phyloP scores from a whole-genome alignment of 768 basidiomycete species.

The Suillus americanus region DNA sequence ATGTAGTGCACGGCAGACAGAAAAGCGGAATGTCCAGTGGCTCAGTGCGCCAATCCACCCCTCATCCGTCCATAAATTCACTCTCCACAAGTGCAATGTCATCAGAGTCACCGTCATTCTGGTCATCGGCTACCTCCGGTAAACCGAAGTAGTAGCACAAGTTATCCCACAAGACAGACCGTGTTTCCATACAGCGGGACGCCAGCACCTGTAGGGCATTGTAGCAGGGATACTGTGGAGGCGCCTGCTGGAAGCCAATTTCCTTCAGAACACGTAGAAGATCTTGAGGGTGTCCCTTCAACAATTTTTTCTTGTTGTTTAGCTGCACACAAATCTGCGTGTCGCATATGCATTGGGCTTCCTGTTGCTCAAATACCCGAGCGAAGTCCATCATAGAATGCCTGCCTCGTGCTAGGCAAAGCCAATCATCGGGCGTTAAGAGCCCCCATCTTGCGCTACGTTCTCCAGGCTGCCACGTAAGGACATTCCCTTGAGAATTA shows the following conservation, averaged over 20 bases:
- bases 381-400: slow-evolving; percentile 2
- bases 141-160: neutral
- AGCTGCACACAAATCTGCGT: neutral
- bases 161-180: neutral
- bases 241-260: neutral
- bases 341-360: neutral
- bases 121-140: neutral
- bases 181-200: neutral
- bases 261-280: neutral
- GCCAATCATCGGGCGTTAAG: neutral
- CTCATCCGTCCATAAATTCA: neutral
- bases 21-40: neutral
- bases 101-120: neutral
- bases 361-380: neutral
- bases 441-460: slow-evolving; percentile 3
- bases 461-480: neutral
- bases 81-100: neutral
- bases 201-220: neutral
- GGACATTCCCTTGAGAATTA: neutral
- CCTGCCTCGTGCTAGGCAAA: slow-evolving; percentile 1
- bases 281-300: slow-evolving; percentile 1
- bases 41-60: neutral
- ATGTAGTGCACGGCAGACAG: neutral
- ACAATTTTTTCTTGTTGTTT: neutral
- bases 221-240: neutral